Evolutionary conservation across 371 early-diverging fungal species (phyloP), one percentile per base, ranked within the genome.

Genomic region (Mortierella sp.): DNA sequence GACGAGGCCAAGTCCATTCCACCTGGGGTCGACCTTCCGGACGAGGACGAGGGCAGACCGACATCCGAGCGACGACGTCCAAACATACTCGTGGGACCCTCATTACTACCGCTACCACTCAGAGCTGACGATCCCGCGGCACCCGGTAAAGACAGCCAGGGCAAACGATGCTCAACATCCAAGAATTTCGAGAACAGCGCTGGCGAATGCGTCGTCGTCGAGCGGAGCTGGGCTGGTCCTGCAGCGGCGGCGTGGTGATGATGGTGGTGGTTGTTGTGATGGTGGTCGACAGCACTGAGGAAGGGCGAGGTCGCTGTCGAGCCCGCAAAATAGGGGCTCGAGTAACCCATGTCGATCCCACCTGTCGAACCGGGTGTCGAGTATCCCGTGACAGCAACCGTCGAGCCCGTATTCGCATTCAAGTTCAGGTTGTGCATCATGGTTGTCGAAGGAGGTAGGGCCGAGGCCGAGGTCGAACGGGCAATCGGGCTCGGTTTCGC

Each of bases 81-180:
- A 63, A 80, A 80, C 70, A 76, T 16, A 31, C n/a, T 47, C 26
- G 24, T 19, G 4, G 73, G 52, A 4, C 69, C 65, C 29, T 64
- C 68, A 10, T 44, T 24, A 24, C 71, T 29, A 0, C 52, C 41
- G 2, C 52, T 22, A 19, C n/a, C 1, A 11, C 55, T 19, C 50
- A 48, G n/a, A 6, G 71, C 50, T 16, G 73, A 34, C 24, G 65
- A 52, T 11, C 65, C 66, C 14, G 64, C 76, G 22, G 76, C 47
- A 22, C 83, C 79, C 1, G 84, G 84, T 45, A 83, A 73, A 1
- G 84, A 68, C 5, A 83, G 63, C 84, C 84, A 83, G 4, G 73
- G 70, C 9, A 76, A 39, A 11, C 73, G 73, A 48, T 74, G 82
- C 13, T 77, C 83, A 0, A 26, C 29, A 14, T 79, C 79, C 55